Conservation (phyloP, 176 grass and related monocot genomes). For the Oryza australiensis region DNA sequence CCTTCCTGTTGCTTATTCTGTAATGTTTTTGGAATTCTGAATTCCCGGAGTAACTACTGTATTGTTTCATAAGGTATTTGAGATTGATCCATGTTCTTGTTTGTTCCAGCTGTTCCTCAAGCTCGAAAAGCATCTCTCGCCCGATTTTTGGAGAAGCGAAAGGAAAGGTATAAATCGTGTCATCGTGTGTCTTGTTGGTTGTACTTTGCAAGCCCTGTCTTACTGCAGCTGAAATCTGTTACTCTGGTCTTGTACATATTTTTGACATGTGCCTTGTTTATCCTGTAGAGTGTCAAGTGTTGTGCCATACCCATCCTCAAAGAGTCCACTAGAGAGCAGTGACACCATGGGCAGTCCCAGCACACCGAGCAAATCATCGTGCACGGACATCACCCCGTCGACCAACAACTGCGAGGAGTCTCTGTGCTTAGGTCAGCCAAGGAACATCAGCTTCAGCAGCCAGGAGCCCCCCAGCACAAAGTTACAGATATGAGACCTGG, state of each 20-base stretch:
- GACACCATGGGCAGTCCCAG: constrained; percentile 39
- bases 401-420: constrained; percentile 40
- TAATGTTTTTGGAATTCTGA: background rate
- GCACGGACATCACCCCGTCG: constrained; percentile 27
- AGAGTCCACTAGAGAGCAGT: constrained; percentile 47
- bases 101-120: constrained; percentile 82
- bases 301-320: constrained; percentile 55
- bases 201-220: background rate
- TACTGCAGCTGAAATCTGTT: background rate
- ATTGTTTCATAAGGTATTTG: background rate
- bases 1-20: background rate
- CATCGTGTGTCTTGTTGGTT: background rate
- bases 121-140: constrained; percentile 86
- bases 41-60: background rate
- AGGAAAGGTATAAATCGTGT: constrained; percentile 60
- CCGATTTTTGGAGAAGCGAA: constrained; percentile 84
- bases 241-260: background rate
- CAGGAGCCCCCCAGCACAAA: constrained; percentile 35
- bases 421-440: constrained; percentile 39
- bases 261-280: background rate
- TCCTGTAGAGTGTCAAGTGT: constrained; percentile 50
- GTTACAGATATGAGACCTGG: constrained; percentile 47
- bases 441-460: constrained; percentile 44
- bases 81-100: constrained; percentile 8
- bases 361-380: constrained; percentile 45